Conservation (phyloP, 1,284 basidiomycete genomes). For the Ganoderma lucidum region DNA sequence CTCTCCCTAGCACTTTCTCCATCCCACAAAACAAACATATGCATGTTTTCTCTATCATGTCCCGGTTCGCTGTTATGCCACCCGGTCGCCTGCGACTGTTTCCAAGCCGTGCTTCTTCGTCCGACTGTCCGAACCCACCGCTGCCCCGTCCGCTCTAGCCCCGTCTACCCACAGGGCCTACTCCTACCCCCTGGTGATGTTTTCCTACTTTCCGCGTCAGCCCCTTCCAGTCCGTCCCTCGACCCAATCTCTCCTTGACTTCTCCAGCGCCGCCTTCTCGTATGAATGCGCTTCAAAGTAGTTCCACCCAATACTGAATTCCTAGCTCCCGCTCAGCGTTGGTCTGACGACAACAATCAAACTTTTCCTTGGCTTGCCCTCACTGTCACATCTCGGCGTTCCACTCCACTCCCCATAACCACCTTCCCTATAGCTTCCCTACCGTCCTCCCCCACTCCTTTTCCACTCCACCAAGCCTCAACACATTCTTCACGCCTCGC, state of each 20-base stretch:
- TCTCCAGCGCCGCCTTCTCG: neutral
- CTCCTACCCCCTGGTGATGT: slow-evolving; percentile 34
- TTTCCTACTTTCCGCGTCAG: neutral
- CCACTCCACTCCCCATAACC: slow-evolving; percentile 33
- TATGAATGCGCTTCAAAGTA: slow-evolving; percentile 33
- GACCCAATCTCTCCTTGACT: neutral
- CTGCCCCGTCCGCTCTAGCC: slow-evolving; percentile 8
- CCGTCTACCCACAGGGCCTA: slow-evolving; percentile 26
- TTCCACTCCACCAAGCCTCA: no score
- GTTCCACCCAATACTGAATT: slow-evolving; percentile 31
- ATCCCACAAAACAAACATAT: no score
- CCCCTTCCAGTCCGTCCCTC: neutral
- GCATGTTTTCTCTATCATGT: no score
- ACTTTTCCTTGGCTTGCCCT: no score
- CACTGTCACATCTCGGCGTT: slow-evolving; percentile 34
- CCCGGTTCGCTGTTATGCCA: no score
- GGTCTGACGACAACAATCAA: slow-evolving; percentile 22
- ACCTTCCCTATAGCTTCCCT: slow-evolving; percentile 22
- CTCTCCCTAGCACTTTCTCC: no score
- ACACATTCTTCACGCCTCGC: no score
- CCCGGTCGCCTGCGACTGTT: neutral
- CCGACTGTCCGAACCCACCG: neutral
- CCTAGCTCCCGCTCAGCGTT: slow-evolving; percentile 33
- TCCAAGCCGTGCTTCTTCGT: neutral
- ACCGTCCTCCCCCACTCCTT: no score